Evolutionary conservation across 805 yeast species (phyloP), one percentile per base, ranked within the genome.

Genomic region (Scheffersomyces amazonensis): DNA sequence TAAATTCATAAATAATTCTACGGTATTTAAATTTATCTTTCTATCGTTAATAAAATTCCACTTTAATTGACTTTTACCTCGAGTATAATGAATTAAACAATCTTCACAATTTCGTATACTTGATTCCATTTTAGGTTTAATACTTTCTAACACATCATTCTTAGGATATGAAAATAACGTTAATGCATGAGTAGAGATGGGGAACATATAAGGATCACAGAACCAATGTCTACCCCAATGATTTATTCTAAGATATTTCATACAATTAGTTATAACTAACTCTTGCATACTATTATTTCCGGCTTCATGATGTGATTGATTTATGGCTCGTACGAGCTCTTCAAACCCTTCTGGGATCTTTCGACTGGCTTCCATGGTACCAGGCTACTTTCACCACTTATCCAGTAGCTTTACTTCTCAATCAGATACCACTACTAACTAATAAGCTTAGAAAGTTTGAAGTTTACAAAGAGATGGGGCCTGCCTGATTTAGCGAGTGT

Each of bases 141-240:
- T 57, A 69, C 77, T 71, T 4, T 49, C 50, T 13, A 73, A 62
- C 1, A 73, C 70, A n/a, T 64, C 70, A 27, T 64, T 64, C 18
- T 68, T 75, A 2, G 71, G 69, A 48, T 82, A 80, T 3, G 89
- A 80, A 52, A 81, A 81, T 41, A 80, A 60, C 12, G 83, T 75
- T 37, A 83, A 56, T 8, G 74, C 62, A 50, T 81, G 81, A 11
- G 73, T 66, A 8, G 83, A 65, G 16, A 78, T 66, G 2, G 77
- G 73, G 30, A 61, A 63, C 42, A 75, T 61, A 21, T 56, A 55
- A 7, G 63, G 62, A 49, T 80, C 75, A 56, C 89, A 82, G 53
- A 80, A 83, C 48, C 76, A 58, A 46, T 83, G 86, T n/a, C 46
- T 49, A 5, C 48, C 49, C 5, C 35, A 20, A 27, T 41, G 37